Base-by-base conservation (phyloP, 108 stramenopile species). In the Pseudonitzschia multistriata region DNA sequence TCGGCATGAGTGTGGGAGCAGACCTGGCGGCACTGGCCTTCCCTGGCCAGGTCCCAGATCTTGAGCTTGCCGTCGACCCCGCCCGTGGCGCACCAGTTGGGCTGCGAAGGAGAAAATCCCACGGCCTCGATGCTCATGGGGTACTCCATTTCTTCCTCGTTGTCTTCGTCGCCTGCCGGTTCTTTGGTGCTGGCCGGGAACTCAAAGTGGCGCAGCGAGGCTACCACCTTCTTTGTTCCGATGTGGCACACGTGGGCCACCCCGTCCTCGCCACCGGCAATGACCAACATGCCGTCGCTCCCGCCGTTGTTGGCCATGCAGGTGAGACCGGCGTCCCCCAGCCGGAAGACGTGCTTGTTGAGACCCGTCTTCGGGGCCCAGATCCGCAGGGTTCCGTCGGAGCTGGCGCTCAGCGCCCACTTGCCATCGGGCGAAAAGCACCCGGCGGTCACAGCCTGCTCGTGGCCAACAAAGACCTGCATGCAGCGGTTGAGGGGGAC, bases 401-500 rank as follows among this genome's bases (percentile, higher is more conserved):
- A 77, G 50, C 87, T 87, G 8, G 91, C 96, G 24, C 86, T 84
- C 22, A 94, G 70, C 2, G 96, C 82, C 63, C 74, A 81, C 79
- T 96, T 96, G 17, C 98, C 98, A 79, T 96, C 91, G 34, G 83
- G 76, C 11, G 91, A 88, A 62, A 97, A 98, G 29, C 67, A 61
- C 11, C 95, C 96, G 45, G 85, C 82, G 5, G 89, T 88, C 35
- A 97, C 96, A 10, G 81, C 85, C 8, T 83, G 89, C 61, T 94
- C 95, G 72, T 98, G 98, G 24, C 98, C 98, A 1, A 95, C 93
- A 81, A 97, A 96, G 53, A 98, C 98, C 72, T 94, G 93, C 55
- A 99, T 80, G 79, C 96, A 97, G 33, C 87, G 70, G 22, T 91
- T 90, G 49, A 86, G 80, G n/a, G 86, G 81, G n/a, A 88, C 69